A percentile compares a stretch with the other conserved stretches of the same genome.
Evolutionary conservation across 2,329 filamentous ascomycete genomes (phyloP).

Genomic region (Thermoascus crustaceus): DNA sequence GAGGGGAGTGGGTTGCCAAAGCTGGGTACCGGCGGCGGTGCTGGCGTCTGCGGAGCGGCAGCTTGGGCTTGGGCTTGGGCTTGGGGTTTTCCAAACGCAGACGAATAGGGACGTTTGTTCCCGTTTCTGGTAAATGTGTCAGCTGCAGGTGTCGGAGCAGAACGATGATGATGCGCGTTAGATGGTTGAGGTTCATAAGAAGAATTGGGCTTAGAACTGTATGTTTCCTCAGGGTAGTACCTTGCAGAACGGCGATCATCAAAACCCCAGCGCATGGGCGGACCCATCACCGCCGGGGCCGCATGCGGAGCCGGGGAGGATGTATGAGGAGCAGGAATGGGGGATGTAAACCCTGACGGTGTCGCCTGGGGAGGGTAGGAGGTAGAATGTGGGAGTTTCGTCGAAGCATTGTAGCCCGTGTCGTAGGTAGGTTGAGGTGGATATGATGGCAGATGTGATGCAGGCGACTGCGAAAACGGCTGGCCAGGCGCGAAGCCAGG

Average conservation of each 20-base stretch:
- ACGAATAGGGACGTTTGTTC: conserved; percentile 31
- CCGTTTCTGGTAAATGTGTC: conserved; percentile 15
- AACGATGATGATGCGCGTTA: conserved; percentile 16
- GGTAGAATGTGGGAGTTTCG: conserved; percentile 3
- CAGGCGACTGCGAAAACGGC: conserved; percentile 18
- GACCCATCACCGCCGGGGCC: conserved; percentile 43
- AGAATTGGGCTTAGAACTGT: conserved; percentile 16
- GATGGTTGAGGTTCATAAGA: conserved; percentile 12
- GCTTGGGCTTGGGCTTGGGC: too few species aligned
- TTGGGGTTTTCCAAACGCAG: conserved; percentile 30
- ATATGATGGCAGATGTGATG: conserved; percentile 16
- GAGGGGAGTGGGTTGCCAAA: conserved; percentile 37
- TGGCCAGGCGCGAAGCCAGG: conserved; percentile 16
- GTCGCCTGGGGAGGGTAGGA: conserved; percentile 6
- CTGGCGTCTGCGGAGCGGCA: conserved; percentile 23
- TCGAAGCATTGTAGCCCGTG: conserved; percentile 14
- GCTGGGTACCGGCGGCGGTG: conserved; percentile 37
- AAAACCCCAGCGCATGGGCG: conserved; percentile 49
- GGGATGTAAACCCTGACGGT: conserved; percentile 13
- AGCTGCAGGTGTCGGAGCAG: conserved; percentile 6
- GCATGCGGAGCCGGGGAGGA: conserved; percentile 4
- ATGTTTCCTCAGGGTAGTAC: conserved; percentile 34
- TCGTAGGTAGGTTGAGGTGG: conserved; percentile 21
- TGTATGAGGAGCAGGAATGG: conserved; percentile 16
- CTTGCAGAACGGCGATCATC: conserved; percentile 43